These are phyloP conservation scores for Ganoderma resinaceum DNA, from an alignment of 1,284 basidiomycete species.

Conservation along the genomic window DNA sequence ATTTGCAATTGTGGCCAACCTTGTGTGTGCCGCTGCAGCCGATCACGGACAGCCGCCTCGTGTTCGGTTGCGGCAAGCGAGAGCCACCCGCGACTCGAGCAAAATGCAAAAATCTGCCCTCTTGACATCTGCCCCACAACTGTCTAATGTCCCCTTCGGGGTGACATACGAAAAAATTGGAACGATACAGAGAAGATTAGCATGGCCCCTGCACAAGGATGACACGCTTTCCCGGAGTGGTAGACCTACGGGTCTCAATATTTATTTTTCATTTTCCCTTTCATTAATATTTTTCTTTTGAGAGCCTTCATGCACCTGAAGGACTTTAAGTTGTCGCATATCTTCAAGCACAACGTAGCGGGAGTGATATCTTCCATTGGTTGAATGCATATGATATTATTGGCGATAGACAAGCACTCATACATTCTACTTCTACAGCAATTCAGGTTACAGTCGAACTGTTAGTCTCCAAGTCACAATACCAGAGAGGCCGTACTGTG, in stretches of 20 bases:
- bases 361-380: too few relatives aligned
- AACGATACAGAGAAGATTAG: constrained; percentile 21
- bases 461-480: too few relatives aligned
- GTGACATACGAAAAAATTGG: constrained; percentile 2
- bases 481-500: background rate
- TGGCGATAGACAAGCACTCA: too few relatives aligned
- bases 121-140: background rate
- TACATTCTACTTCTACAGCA: too few relatives aligned
- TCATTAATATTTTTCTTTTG: background rate
- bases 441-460: too few relatives aligned
- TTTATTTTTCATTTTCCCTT: background rate
- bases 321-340: too few relatives aligned
- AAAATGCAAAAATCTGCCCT: background rate
- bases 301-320: too few relatives aligned
- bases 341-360: too few relatives aligned
- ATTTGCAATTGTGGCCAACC: background rate
- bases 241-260: constrained; percentile 35
- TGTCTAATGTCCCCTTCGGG: background rate
- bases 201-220: constrained; percentile 36
- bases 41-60: background rate
- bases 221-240: constrained; percentile 36
- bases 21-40: too few relatives aligned
- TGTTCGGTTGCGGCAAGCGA: constrained; percentile 1
- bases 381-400: too few relatives aligned
- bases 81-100: constrained; percentile 3